Conservation (phyloP, 2,329 filamentous ascomycete genomes). For the Botrytis medusae region DNA sequence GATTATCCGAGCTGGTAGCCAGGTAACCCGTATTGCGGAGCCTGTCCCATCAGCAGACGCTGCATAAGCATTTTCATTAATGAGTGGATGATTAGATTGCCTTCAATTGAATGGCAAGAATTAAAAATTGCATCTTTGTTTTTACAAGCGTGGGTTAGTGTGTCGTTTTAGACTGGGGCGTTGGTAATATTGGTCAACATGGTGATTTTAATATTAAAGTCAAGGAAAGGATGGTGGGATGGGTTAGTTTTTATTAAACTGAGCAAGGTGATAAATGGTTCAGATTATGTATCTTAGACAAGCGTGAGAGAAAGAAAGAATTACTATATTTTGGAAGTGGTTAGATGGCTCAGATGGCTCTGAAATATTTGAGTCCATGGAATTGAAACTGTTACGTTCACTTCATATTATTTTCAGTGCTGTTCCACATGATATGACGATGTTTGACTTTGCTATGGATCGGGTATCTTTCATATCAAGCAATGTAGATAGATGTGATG, state of each 20-base stretch:
- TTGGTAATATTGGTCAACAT: conserved; percentile 20
- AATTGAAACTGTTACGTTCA: background rate
- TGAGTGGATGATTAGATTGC: conserved; percentile 12
- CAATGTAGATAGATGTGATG: background rate
- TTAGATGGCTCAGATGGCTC: background rate
- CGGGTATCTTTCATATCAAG: background rate
- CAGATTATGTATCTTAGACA: conserved; percentile 10
- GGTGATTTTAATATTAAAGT: conserved; percentile 16
- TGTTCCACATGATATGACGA: background rate
- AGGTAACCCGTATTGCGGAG: conserved; percentile 79
- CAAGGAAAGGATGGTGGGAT: conserved; percentile 9
- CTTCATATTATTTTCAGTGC: fast-evolving
- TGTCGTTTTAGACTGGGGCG: conserved; percentile 25
- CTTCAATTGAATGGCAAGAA: conserved; percentile 3
- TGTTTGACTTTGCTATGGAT: background rate
- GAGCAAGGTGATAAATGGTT: background rate
- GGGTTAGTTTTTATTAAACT: background rate
- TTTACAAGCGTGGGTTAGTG: conserved; percentile 25
- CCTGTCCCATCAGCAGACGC: conserved; percentile 82
- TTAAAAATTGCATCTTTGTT: conserved; percentile 24
- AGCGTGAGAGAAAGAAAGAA: background rate
- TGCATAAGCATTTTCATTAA: conserved; percentile 51
- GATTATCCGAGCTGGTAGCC: conserved; percentile 81
- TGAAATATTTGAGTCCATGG: background rate
- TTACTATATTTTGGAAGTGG: background rate